Evolutionary conservation across 148 eudicot genomes (phyloP).

Genomic region (Salicornia ramosissima): DNA sequence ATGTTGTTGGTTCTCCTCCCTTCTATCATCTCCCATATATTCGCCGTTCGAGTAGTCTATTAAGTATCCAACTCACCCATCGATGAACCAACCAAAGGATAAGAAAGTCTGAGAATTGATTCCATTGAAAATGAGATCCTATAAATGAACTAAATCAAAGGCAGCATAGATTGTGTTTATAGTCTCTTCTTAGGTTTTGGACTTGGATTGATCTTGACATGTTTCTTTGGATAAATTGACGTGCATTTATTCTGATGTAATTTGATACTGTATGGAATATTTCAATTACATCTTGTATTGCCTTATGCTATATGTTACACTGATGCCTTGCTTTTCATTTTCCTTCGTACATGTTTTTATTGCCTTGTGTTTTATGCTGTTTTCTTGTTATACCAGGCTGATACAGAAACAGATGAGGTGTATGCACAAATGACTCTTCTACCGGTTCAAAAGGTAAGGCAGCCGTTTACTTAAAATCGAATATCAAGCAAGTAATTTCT

Average conservation of each 20-base stretch:
- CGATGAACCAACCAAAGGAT: background rate
- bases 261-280: background rate
- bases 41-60: background rate
- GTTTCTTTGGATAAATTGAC: conserved; percentile 5
- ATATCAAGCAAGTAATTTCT: background rate
- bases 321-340: background rate
- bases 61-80: background rate
- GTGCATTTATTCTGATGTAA: background rate
- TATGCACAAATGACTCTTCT: conserved; percentile 99
- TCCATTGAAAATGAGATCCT: background rate
- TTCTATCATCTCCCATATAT: background rate
- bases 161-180: no score
- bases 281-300: background rate
- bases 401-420: conserved; percentile 93
- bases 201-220: background rate
- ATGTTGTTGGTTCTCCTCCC: no score
- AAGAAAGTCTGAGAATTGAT: background rate
- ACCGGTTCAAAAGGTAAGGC: conserved; percentile 79
- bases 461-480: conserved; percentile 6
- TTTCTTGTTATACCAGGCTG: conserved; percentile 55
- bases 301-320: background rate
- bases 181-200: background rate
- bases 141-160: no score
- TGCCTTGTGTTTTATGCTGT: background rate
- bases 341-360: background rate